Percentiles rank a stretch among this genome's conserved stretches.
These are phyloP conservation scores for Sideroxylon spinosum DNA, from an alignment of 179 eudicot species.

Conservation along the genomic window DNA sequence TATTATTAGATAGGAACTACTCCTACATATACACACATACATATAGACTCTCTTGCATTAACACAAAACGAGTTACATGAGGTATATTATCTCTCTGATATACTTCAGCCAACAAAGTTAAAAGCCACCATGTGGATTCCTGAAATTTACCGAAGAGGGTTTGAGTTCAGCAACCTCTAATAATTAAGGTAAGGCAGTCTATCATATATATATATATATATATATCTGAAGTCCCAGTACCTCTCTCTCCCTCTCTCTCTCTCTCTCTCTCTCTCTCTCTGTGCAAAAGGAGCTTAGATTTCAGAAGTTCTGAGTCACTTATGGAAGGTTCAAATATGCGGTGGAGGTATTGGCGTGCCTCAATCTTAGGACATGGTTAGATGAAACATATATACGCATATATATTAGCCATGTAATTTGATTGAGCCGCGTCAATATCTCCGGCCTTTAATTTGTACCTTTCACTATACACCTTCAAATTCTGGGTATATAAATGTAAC, in stretches of 20 bases:
- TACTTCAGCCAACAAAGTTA: too few species aligned
- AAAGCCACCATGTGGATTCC: too few species aligned
- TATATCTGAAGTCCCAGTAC: too few species aligned
- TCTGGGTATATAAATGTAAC: neutral
- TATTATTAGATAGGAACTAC: too few species aligned
- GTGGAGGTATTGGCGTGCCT: slow-evolving; percentile 20
- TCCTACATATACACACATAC: too few species aligned
- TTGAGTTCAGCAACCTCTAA: too few species aligned
- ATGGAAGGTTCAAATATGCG: neutral
- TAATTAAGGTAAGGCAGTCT: too few species aligned
- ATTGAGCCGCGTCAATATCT: slow-evolving; percentile 32
- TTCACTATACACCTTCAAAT: neutral
- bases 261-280: slow-evolving; percentile 14
- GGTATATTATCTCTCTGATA: too few species aligned
- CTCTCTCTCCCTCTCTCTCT: neutral
- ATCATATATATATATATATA: too few species aligned
- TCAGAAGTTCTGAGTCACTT: slow-evolving; percentile 1
- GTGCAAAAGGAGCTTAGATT: neutral
- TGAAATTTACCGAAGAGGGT: too few species aligned
- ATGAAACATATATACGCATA: neutral
- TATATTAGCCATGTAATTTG: slow-evolving; percentile 19
- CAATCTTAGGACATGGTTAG: slow-evolving; percentile 23
- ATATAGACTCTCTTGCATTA: too few species aligned
- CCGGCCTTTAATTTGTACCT: neutral
- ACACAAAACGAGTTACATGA: too few species aligned